These are phyloP conservation scores for Yarrowia sp. DNA, from an alignment of 805 yeast genomes.

Conservation along the genomic window DNA sequence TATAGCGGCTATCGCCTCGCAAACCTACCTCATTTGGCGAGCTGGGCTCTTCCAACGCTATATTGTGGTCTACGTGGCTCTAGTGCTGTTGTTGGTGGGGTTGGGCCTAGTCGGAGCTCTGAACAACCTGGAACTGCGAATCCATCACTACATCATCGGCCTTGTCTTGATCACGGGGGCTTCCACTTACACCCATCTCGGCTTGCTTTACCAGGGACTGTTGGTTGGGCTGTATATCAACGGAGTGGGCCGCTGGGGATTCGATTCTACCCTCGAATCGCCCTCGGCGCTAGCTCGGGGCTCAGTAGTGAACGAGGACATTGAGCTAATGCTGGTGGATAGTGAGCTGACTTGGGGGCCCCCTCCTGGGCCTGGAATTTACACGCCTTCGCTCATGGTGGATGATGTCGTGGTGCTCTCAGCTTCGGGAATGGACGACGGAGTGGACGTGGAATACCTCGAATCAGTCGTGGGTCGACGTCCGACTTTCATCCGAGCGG, in stretches of 20 bases:
- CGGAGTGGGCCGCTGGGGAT: conserved; percentile 91
- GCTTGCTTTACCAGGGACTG: conserved; percentile 75
- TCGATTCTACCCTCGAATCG: conserved; percentile 59
- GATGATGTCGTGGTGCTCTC: conserved; percentile 1
- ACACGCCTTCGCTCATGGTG: conserved; percentile 21
- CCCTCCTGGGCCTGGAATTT: conserved; percentile 12
- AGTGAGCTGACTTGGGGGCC: conserved; percentile 12
- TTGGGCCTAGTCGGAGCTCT: conserved; percentile 1
- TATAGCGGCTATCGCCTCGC: conserved; percentile 58
- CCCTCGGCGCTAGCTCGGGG: conserved; percentile 24
- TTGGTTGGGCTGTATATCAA: conserved; percentile 75
- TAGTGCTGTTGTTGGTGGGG: conserved; percentile 5
- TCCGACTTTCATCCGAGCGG: conserved; percentile 13
- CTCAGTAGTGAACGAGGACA: conserved; percentile 8
- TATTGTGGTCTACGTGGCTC: conserved; percentile 19
- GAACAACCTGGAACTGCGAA: conserved; percentile 65
- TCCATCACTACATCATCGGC: conserved; percentile 79
- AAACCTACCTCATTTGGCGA: conserved; percentile 77
- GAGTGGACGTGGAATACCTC: conserved; percentile 7
- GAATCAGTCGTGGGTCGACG: not conserved
- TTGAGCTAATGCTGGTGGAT: not conserved
- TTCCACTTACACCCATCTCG: conserved; percentile 47
- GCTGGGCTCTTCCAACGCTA: conserved; percentile 57
- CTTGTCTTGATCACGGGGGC: conserved; percentile 81
- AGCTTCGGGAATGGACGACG: conserved; percentile 8